Evolutionary conservation across 306 rosid genomes (phyloP).

Genomic region (Macrotyloma uniflorum): DNA sequence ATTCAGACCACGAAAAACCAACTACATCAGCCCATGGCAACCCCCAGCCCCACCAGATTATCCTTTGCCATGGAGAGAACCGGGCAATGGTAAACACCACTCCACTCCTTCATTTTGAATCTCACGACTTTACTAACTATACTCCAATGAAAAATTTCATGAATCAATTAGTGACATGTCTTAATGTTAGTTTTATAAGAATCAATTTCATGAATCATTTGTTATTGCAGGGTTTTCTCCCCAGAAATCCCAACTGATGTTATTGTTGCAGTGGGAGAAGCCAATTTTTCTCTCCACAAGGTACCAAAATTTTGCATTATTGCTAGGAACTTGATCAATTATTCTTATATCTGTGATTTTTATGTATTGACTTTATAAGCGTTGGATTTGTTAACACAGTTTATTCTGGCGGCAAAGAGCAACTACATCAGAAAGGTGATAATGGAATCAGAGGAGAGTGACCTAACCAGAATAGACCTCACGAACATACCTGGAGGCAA

Average conservation of each 20-base stretch:
- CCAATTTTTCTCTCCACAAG: slow-evolving; percentile 82
- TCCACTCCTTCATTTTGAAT: neutral
- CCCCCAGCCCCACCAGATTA: slow-evolving; percentile 47
- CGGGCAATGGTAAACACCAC: slow-evolving; percentile 69
- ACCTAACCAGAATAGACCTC: slow-evolving; percentile 64
- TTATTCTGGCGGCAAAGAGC: slow-evolving; percentile 91
- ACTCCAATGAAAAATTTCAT: neutral
- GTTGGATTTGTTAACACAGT: slow-evolving; percentile 51
- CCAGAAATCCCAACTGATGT: slow-evolving; percentile 84
- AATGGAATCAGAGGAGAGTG: slow-evolving; percentile 63
- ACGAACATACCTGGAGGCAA: slow-evolving; percentile 84
- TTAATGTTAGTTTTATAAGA: neutral
- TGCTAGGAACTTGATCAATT: neutral
- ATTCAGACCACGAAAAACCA: slow-evolving; percentile 15
- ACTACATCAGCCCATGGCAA: slow-evolving; percentile 51
- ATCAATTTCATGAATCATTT: neutral
- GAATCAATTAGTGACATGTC: neutral
- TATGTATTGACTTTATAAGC: neutral
- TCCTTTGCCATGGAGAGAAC: slow-evolving; percentile 94
- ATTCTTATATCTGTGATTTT: neutral
- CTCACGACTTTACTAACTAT: neutral
- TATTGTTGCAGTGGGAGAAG: slow-evolving; percentile 68
- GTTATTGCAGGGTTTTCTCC: slow-evolving; percentile 69
- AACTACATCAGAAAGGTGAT: slow-evolving; percentile 75
- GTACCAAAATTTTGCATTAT: slow-evolving; percentile 34